phyloP scores from a whole-genome alignment of 352 stramenopile genomes.

The Pythium myriotylum region DNA sequence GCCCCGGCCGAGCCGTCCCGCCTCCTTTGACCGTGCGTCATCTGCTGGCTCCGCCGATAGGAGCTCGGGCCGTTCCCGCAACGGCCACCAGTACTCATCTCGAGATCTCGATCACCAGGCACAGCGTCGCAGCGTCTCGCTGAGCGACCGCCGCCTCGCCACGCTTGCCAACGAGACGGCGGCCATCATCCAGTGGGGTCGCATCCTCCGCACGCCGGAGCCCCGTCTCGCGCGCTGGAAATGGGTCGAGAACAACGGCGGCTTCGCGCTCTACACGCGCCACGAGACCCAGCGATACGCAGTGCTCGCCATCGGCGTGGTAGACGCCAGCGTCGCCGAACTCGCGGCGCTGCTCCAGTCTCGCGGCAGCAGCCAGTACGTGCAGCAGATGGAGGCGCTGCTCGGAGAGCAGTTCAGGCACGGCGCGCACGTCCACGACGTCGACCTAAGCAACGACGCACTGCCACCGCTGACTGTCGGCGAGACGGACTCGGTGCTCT shows the following conservation, averaged over 20 bases:
- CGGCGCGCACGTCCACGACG: constrained; percentile 21
- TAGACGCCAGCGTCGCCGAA: constrained; percentile 13
- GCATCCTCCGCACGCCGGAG: constrained; percentile 20
- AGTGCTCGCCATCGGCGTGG: constrained; percentile 24
- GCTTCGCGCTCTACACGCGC: constrained; percentile 22
- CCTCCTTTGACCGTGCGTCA: constrained; percentile 14
- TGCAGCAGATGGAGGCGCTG: constrained; percentile 26
- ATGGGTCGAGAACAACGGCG: constrained; percentile 19
- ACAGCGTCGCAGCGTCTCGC: constrained; percentile 8
- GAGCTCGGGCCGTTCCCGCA: constrained; percentile 1
- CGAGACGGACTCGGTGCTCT: constrained; percentile 7
- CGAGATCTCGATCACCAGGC: background rate
- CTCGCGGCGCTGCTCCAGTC: constrained; percentile 13
- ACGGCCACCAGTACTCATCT: constrained; percentile 3
- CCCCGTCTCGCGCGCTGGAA: constrained; percentile 17
- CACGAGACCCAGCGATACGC: constrained; percentile 24
- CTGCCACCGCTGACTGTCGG: background rate
- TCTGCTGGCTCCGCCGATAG: constrained; percentile 10
- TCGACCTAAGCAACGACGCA: constrained; percentile 11
- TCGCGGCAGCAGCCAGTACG: constrained; percentile 12
- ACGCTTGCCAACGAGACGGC: constrained; percentile 25
- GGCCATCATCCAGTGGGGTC: constrained; percentile 27
- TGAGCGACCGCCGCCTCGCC: constrained; percentile 24
- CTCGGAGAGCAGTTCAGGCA: constrained; percentile 28
- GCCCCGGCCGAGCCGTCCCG: background rate